These are phyloP conservation scores for Sparassis latifolia DNA, from an alignment of 1,284 basidiomycete species.

Conservation along the genomic window DNA sequence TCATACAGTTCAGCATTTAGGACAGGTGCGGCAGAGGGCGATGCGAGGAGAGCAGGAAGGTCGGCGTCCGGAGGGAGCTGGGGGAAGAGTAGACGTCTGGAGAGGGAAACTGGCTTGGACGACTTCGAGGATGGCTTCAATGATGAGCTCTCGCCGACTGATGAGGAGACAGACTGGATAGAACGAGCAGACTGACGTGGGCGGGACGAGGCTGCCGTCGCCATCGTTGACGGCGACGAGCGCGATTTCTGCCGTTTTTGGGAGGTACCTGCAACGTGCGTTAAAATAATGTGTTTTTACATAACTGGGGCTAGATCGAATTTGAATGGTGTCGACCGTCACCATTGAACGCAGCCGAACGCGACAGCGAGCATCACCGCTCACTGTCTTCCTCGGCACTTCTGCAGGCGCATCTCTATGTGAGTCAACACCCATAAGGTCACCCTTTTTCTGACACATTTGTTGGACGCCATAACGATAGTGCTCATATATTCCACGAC, in stretches of 20 bases:
- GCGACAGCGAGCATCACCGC: background rate
- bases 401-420: background rate
- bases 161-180: conserved; percentile 24
- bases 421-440: no score
- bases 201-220: conserved; percentile 16
- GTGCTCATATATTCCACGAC: no score
- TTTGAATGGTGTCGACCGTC: background rate
- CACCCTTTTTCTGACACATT: no score
- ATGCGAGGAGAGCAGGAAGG: conserved; percentile 48
- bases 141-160: conserved; percentile 21
- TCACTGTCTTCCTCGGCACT: no score
- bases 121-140: conserved; percentile 9
- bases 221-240: conserved; percentile 16
- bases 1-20: conserved; percentile 70
- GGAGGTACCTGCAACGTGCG: background rate
- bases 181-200: conserved; percentile 22
- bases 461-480: no score
- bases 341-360: no score
- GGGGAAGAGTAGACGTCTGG: conserved; percentile 68
- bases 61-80: conserved; percentile 36
- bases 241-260: conserved; percentile 3
- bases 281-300: no score
- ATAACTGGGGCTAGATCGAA: no score
- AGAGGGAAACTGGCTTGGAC: conserved; percentile 35
- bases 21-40: conserved; percentile 37